phyloP scores from a whole-genome alignment of 2,329 filamentous ascomycete species.

The Pochonia chlamydosporia region DNA sequence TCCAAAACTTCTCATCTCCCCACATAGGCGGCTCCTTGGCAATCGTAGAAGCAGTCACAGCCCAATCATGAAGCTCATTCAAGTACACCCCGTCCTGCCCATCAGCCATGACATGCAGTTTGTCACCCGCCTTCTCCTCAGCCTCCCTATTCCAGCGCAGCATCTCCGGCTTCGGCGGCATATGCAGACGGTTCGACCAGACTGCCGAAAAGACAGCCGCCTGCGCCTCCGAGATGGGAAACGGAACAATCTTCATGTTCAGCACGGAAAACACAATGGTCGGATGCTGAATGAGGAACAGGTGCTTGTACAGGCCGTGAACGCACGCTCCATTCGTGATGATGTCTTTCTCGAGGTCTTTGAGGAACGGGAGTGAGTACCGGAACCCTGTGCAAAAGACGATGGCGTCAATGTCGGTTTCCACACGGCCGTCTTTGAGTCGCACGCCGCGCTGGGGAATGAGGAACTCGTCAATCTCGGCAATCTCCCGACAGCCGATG shows the following conservation, averaged over 20 bases:
- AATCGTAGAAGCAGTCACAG: conserved; percentile 38
- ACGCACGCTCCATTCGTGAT: conserved; percentile 66
- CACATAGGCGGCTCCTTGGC: conserved; percentile 69
- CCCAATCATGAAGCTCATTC: conserved; percentile 62
- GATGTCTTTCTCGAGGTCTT: conserved; percentile 40
- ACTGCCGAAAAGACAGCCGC: conserved; percentile 70
- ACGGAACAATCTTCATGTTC: conserved; percentile 82
- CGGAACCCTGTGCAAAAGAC: conserved; percentile 90
- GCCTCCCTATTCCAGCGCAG: conserved; percentile 59
- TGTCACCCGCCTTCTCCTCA: conserved; percentile 39
- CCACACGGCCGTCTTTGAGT: conserved; percentile 61
- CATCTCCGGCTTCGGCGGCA: conserved; percentile 64
- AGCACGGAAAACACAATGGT: conserved; percentile 73
- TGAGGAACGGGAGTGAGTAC: conserved; percentile 72
- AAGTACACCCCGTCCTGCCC: conserved; percentile 60
- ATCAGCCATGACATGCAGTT: conserved; percentile 23
- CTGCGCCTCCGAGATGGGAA: conserved; percentile 74
- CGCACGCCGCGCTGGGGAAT: conserved; percentile 51
- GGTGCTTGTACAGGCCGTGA: conserved; percentile 68
- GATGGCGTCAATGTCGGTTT: conserved; percentile 65
- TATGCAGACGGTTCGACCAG: conserved; percentile 62
- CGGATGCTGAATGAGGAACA: conserved; percentile 70
- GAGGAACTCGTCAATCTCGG: conserved; percentile 53
- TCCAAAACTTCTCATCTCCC: conserved; percentile 67
- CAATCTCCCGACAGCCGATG: conserved; percentile 43